A percentile compares a stretch with the other conserved stretches of the same genome.
These are phyloP conservation scores for Ogataea ramenticola DNA, from an alignment of 805 yeast species.

Conservation along the genomic window DNA sequence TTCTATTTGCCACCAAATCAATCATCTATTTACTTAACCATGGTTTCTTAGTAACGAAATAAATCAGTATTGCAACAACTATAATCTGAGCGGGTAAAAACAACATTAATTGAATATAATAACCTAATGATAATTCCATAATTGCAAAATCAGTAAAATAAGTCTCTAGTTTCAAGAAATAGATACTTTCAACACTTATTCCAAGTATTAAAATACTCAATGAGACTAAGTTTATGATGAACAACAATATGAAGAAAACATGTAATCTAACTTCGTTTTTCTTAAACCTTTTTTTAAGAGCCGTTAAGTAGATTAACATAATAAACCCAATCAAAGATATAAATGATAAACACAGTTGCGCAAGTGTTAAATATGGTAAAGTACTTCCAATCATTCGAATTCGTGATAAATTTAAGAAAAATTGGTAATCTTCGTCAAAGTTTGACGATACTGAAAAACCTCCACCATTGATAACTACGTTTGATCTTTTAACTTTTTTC, in stretches of 20 bases:
- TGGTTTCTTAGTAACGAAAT: conserved; percentile 3
- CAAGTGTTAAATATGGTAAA: conserved; percentile 8
- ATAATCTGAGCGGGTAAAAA: neutral
- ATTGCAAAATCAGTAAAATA: neutral
- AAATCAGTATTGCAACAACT: neutral
- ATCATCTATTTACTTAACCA: conserved; percentile 3
- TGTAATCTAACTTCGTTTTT: conserved; percentile 3
- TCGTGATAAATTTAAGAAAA: neutral
- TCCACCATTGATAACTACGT: conserved; percentile 12
- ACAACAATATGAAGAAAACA: conserved; percentile 4
- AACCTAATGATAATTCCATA: neutral
- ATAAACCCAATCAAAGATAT: conserved; percentile 10
- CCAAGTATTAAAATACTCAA: conserved; percentile 7
- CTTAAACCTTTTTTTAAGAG: conserved; percentile 9
- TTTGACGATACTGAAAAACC: no score
- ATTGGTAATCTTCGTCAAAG: conserved; percentile 4
- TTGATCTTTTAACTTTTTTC: no score
- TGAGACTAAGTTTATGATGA: conserved; percentile 4
- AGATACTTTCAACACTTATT: conserved; percentile 9
- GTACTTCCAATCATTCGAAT: conserved; percentile 5
- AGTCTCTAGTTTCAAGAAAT: conserved; percentile 11
- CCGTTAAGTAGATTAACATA: conserved; percentile 8
- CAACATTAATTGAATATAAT: neutral
- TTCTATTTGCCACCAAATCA: neutral
- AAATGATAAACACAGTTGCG: conserved; percentile 6